phyloP scores from a whole-genome alignment of 148 eudicot genomes.

The Nepenthes mirabilis region DNA sequence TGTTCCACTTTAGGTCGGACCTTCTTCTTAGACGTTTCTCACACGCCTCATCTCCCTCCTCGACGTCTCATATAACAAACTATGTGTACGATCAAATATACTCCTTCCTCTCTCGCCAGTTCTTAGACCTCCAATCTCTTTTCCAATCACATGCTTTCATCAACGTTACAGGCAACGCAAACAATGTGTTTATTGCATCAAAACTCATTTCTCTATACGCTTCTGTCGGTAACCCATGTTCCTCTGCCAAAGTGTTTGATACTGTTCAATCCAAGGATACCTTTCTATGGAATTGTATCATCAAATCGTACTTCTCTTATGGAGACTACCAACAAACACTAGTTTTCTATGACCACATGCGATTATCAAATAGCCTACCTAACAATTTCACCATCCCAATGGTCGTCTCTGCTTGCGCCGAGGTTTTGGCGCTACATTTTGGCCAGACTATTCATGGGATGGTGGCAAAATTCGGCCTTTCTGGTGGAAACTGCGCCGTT shows the following conservation, averaged over 20 bases:
- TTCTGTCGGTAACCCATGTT: constrained; percentile 19
- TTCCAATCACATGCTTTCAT: constrained; percentile 38
- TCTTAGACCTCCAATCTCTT: constrained; percentile 17
- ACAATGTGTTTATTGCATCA: constrained; percentile 50
- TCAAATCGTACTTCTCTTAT: constrained; percentile 50
- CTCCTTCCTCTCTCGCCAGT: constrained; percentile 25
- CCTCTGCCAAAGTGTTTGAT: constrained; percentile 33
- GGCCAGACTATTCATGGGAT: constrained; percentile 45
- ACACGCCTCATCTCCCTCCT: constrained; percentile 13
- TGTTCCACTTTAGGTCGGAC: constrained; percentile 21
- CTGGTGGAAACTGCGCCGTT: constrained; percentile 32
- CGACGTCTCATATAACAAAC: constrained; percentile 3
- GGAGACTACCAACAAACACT: constrained; percentile 26
- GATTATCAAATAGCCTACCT: constrained; percentile 20
- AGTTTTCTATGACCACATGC: constrained; percentile 35
- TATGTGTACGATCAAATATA: constrained; percentile 21
- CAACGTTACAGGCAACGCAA: constrained; percentile 34
- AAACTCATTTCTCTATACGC: constrained; percentile 54
- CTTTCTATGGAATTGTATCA: constrained; percentile 58
- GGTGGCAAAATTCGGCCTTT: constrained; percentile 29
- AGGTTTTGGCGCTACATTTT: constrained; percentile 15
- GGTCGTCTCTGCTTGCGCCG: constrained; percentile 50
- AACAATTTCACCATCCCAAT: constrained; percentile 55
- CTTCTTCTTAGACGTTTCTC: constrained; percentile 14
- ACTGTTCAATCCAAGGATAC: constrained; percentile 29